Base-by-base conservation (phyloP, 176 grass and related monocot species). In the Avena insularis region DNA sequence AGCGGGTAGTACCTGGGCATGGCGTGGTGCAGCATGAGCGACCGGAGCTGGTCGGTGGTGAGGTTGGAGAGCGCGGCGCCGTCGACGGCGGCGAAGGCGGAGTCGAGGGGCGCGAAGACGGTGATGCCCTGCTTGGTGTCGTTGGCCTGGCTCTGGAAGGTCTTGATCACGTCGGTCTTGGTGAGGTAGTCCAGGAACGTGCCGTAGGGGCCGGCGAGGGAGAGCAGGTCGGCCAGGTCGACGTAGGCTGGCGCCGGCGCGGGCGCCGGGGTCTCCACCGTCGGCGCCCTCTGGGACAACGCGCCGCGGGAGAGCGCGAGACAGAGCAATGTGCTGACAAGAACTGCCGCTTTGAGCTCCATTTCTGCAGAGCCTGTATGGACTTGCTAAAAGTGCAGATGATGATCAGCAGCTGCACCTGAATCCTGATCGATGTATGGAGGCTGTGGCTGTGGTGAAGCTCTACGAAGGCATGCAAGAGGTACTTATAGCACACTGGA, bases 11-110 rank as follows among this genome's bases (percentile, higher is more conserved):
- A 94, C 15, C 9, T 63, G 5, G 92, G 84, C 62, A 27, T 31
- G 47, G 62, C 87, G 59, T 94, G 89, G 89, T 84, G 84, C 55
- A 91, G 87, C 77, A 91, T 79, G 1, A 94, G 92, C 81, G 71
- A 45, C 16, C 79, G 82, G 35, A 94, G 87, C 47, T 85, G 65
- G 87, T 94, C 81, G 6, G 33, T 11, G 36, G 89, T 85, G 61
- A 94, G 87, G 77, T 82, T 91, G 77, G 77, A 51, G 16, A 89
- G 84, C 71, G 62, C 81, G 17, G 81, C 73, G 0, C 2, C 11
- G 36, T 85, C 43, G 20, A 94, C 54, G 12, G 81, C 71, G 0
- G 84, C 79, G 71, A 94, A 94, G 13, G 92, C 89, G 45, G 78
- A 77, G 81, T 94, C 84, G 25, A 58, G 60, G 0, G 87, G 89